Evolutionary conservation across 1,139 yeast species (phyloP), one percentile per base, ranked within the genome.

Genomic region (Pichia sp.): DNA sequence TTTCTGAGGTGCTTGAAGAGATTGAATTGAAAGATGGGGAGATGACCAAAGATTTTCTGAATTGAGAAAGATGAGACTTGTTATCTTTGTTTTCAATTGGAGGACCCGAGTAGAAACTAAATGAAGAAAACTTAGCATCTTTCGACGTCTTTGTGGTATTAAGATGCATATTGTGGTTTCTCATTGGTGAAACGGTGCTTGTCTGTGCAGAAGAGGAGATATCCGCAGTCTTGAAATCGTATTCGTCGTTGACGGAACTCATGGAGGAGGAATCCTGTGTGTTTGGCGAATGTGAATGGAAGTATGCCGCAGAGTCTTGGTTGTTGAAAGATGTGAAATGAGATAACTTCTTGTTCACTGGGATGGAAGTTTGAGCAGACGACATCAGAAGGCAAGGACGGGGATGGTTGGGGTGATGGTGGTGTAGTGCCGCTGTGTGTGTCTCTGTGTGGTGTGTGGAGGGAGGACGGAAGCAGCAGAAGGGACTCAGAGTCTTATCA

Each of bases 1-100:
- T 28, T 17, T 27, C 41, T 8, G 19, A 14, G 2, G 17, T 14
- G n/a, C 30, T 47, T 38, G 48, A 47, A 7, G 58, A 40, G 12
- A 60, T 48, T 7, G 63, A 58, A 39, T 67, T 75, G 55, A 63
- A 67, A 44, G 77, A 76, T 42, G 64, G 72, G 2, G 78, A 75
- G 35, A 75, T 63, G n/a, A 75, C 68, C 27, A 79, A 65, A 5
- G 84, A 75, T 51, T 68, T 72, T 52, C 78, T 65, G 46, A 69
- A 74, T 35, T 67, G 63, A 10, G 76, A 75, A 58, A 79, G 84
- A 42, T 69, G 72, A 11, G 57, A 53, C 27, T 67, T 61, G 4
- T 34, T n/a, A 18, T 17, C 22, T 28, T 37, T 22, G 11, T 34
- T 34, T 40, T 67, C 62, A 38, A 70, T 66, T 52, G 66, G 54